These are phyloP conservation scores for Ganoderma lingzhi DNA, from an alignment of 1,284 basidiomycete species.

Conservation along the genomic window DNA sequence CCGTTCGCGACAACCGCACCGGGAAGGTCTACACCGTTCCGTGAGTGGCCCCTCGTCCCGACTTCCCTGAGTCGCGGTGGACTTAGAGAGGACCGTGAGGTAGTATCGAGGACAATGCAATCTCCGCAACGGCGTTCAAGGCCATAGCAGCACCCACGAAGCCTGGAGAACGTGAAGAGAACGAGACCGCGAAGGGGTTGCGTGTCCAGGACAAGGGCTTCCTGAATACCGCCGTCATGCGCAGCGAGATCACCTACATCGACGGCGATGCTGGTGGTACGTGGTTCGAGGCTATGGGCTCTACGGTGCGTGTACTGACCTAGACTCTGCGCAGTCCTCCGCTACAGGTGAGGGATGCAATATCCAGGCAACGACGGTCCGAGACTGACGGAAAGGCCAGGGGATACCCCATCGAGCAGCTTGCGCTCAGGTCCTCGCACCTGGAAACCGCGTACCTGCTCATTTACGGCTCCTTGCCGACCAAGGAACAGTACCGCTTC, in stretches of 20 bases:
- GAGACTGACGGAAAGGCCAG: constrained; percentile 44
- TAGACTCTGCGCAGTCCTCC: constrained; percentile 57
- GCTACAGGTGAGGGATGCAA: constrained; percentile 63
- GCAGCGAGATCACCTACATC: constrained; percentile 86
- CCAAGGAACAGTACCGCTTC: constrained; percentile 61
- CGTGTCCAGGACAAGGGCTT: constrained; percentile 84
- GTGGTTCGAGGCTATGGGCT: constrained; percentile 26
- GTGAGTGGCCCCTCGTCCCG: constrained; percentile 51
- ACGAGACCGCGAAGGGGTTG: constrained; percentile 83
- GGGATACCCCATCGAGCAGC: constrained; percentile 93
- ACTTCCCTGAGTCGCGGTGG: neutral
- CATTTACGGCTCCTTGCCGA: constrained; percentile 86
- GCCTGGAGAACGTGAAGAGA: constrained; percentile 75
- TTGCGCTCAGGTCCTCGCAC: constrained; percentile 81
- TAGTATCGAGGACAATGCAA: constrained; percentile 80
- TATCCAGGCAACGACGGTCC: neutral
- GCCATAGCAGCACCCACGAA: constrained; percentile 65
- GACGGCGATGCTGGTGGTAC: constrained; percentile 83
- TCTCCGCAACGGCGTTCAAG: constrained; percentile 86
- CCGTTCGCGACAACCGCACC: constrained; percentile 85
- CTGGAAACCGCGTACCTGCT: constrained; percentile 88
- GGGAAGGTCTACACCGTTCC: constrained; percentile 80
- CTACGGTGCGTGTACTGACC: neutral
- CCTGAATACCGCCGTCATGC: constrained; percentile 87
- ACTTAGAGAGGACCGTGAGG: neutral